Conservation (phyloP, 805 yeast genomes). For the Myxozyma vanderwaltii region DNA sequence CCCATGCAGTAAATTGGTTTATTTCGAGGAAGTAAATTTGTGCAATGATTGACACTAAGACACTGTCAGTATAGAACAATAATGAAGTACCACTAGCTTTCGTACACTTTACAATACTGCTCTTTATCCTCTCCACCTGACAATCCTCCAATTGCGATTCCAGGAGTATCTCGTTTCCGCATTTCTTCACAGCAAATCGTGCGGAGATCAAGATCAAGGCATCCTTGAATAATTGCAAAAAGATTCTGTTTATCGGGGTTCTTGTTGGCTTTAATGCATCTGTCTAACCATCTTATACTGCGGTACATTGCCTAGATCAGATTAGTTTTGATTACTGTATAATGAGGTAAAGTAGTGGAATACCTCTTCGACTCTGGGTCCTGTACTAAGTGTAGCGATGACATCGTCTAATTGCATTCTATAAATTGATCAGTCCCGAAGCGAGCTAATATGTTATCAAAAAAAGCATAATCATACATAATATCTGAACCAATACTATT, state of each 20-base stretch:
- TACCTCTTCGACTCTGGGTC: slow-evolving; percentile 48
- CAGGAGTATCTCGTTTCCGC: slow-evolving; percentile 50
- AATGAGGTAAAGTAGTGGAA: no score
- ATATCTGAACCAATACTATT: slow-evolving; percentile 51
- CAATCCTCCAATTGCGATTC: slow-evolving; percentile 52
- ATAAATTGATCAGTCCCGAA: neutral
- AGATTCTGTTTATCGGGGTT: slow-evolving; percentile 48
- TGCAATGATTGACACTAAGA: slow-evolving; percentile 44
- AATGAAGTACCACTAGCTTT: neutral
- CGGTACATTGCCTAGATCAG: slow-evolving; percentile 45
- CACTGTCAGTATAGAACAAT: neutral
- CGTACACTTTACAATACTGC: slow-evolving; percentile 44
- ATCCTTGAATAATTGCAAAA: slow-evolving; percentile 52
- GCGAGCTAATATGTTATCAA: neutral
- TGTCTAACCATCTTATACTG: slow-evolving; percentile 49
- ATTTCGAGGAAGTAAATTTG: slow-evolving; percentile 46
- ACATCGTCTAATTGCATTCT: slow-evolving; percentile 52
- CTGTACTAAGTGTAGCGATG: slow-evolving; percentile 49
- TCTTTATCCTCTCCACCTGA: slow-evolving; percentile 51
- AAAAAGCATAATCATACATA: slow-evolving; percentile 36
- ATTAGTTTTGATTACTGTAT: neutral
- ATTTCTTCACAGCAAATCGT: slow-evolving; percentile 47
- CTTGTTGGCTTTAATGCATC: slow-evolving; percentile 50
- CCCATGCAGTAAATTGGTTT: slow-evolving; percentile 53
- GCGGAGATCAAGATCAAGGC: slow-evolving; percentile 47